Evolutionary conservation across 768 basidiomycete genomes (phyloP), one percentile per base, ranked within the genome.

Genomic region (Mycena polygramma): DNA sequence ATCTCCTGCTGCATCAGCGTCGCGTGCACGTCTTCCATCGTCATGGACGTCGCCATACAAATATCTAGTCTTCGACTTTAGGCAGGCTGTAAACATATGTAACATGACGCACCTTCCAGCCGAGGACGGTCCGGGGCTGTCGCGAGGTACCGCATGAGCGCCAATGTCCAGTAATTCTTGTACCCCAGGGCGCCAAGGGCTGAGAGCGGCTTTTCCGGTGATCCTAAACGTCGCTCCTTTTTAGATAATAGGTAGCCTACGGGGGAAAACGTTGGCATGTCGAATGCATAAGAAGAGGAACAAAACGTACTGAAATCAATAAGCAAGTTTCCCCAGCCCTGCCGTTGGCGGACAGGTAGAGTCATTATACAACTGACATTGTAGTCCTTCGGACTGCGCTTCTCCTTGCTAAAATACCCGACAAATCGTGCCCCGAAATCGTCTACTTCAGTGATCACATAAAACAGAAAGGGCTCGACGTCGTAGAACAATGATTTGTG

Each of bases 281-380:
- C 39, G 30, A 49, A 55, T 39, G 36, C 15, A 9, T 1, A 41
- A 17, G 41, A n/a, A 11, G 52, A 61, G 26, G 58, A 61, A 46
- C 53, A 20, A 26, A 6, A 88, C 95, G 77, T 78, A 98, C 97
- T 99, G 83, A 99, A 99, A 81, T 99, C 98, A 75, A 99, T 99
- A 75, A 99, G 87, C 63, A 95, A 87, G 80, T 96, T 95, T 15
- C 98, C 98, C 97, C 97, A 99, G 0, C 98, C 98, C 80, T 93
- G 91, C 72, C 97, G 84, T 81, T 98, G 97, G 72, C 96, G 85
- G 46, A 98, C 93, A 2, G 98, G 98, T 22, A 99, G 83, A 20
- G 98, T 99, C 97, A 99, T 98, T 78, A 99, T 99, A 85, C 98
- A 99, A 80, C 96, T 97, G 74, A 99, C 91, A 83, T 99, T 99